Evolutionary conservation across 2,329 filamentous ascomycete genomes (phyloP).

Genomic region (Phaeoacremonium minimum): DNA sequence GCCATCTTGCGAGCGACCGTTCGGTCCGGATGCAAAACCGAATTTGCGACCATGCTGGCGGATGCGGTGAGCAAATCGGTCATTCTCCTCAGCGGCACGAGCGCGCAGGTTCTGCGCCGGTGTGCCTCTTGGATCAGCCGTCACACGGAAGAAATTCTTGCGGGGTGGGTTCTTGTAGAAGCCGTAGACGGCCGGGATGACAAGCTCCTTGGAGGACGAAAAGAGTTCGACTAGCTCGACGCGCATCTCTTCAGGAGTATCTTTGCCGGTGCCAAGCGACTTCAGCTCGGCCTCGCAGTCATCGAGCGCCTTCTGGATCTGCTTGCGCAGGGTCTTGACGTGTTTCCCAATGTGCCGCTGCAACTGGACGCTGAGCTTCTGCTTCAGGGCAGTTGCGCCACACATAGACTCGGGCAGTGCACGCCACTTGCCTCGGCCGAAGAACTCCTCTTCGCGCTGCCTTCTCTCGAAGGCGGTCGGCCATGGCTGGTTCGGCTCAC

Average conservation of each 20-base stretch:
- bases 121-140: conserved; percentile 43
- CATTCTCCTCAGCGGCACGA: conserved; percentile 46
- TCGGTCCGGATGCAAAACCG: conserved; percentile 27
- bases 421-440: conserved; percentile 43
- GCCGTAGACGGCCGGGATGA: conserved; percentile 47
- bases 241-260: conserved; percentile 49
- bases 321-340: conserved; percentile 42
- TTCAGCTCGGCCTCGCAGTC: conserved; percentile 44
- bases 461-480: conserved; percentile 34
- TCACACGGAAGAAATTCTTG: conserved; percentile 45
- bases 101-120: conserved; percentile 47
- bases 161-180: conserved; percentile 52
- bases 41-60: conserved; percentile 45
- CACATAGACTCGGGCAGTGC: conserved; percentile 41
- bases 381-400: conserved; percentile 38
- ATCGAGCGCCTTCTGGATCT: conserved; percentile 46
- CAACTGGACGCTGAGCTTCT: conserved; percentile 44
- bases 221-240: conserved; percentile 50
- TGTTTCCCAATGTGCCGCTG: conserved; percentile 49
- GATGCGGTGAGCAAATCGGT: conserved; percentile 42
- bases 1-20: conserved; percentile 4
- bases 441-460: conserved; percentile 41
- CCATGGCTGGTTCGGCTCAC: conserved; percentile 38
- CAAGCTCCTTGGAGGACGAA: conserved; percentile 47
- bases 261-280: conserved; percentile 44